A percentile compares a stretch with the other conserved stretches of the same genome.
Evolutionary conservation across 2,329 filamentous ascomycete genomes (phyloP).

Genomic region (Exophiala aquamarina): DNA sequence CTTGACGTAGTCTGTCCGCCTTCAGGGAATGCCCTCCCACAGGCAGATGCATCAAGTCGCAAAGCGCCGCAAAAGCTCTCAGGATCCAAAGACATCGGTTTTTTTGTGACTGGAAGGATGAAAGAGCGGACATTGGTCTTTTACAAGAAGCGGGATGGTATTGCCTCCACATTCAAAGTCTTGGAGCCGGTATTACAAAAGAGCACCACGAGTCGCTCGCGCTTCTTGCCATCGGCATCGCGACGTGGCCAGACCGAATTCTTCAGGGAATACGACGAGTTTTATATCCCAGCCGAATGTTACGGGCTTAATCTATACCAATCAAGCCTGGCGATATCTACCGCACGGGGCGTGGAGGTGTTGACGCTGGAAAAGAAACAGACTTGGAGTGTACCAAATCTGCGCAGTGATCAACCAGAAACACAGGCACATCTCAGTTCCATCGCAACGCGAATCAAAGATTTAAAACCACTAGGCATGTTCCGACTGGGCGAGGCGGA

Average conservation of each 20-base stretch:
- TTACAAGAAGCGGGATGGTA: slow-evolving; percentile 92
- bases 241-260: slow-evolving; percentile 79
- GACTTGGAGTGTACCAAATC: slow-evolving; percentile 87
- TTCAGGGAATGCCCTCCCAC: slow-evolving; percentile 57
- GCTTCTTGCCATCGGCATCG: slow-evolving; percentile 58
- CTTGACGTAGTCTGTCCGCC: slow-evolving; percentile 74
- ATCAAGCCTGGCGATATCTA: slow-evolving; percentile 86
- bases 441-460: slow-evolving; percentile 79
- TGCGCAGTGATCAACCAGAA: slow-evolving; percentile 61
- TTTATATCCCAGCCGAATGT: slow-evolving; percentile 95
- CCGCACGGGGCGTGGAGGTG: slow-evolving; percentile 89
- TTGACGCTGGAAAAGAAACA: slow-evolving; percentile 97
- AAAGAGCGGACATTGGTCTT: slow-evolving; percentile 93
- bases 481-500: slow-evolving; percentile 90
- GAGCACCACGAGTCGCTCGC: slow-evolving; percentile 76
- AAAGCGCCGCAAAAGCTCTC: slow-evolving; percentile 89
- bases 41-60: slow-evolving; percentile 70
- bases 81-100: slow-evolving; percentile 86
- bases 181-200: slow-evolving; percentile 95
- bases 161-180: slow-evolving; percentile 92
- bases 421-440: slow-evolving; percentile 66
- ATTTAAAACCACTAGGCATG: slow-evolving; percentile 89
- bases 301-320: slow-evolving; percentile 96
- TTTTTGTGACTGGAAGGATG: slow-evolving; percentile 95
- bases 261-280: slow-evolving; percentile 98